A percentile compares a stretch with the other conserved stretches of the same genome.
Conservation (phyloP, 2,329 filamentous ascomycete species). For the Cadophora luteo-olivacea region DNA sequence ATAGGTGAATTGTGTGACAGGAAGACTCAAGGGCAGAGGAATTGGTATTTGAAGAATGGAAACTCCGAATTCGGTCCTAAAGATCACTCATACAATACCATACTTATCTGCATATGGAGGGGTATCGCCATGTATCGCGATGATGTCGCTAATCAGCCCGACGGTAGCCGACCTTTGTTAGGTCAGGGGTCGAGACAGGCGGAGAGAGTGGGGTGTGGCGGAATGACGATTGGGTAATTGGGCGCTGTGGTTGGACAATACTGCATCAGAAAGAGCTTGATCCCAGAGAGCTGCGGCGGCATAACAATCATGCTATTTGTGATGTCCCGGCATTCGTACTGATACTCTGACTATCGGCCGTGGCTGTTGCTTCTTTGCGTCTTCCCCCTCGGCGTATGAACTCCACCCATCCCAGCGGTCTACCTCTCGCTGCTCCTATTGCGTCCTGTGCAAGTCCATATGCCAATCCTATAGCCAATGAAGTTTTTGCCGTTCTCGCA, state of each 20-base stretch:
- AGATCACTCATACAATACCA: not conserved
- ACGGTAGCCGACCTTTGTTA: conserved; percentile 9
- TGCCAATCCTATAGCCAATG: conserved; percentile 76
- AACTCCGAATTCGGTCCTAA: conserved; percentile 11
- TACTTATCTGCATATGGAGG: not conserved
- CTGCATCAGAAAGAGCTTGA: conserved; percentile 16
- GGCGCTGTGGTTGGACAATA: not conserved
- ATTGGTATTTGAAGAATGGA: conserved; percentile 9
- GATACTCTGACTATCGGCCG: conserved; percentile 16
- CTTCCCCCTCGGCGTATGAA: conserved; percentile 57
- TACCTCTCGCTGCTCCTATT: conserved; percentile 71
- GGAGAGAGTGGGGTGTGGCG: conserved; percentile 2
- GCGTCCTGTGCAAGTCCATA: conserved; percentile 85
- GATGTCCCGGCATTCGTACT: not conserved
- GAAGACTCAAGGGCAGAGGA: not conserved
- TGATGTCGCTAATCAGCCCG: conserved; percentile 9
- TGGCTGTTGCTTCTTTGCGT: conserved; percentile 24
- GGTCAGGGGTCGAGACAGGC: not conserved
- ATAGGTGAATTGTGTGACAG: not conserved
- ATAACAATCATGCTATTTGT: conserved; percentile 7
- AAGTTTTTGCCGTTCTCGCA: conserved; percentile 79
- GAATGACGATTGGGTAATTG: conserved; percentile 5
- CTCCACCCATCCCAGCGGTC: conserved; percentile 73
- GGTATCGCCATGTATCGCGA: not conserved
- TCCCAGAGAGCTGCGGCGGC: not conserved